Evolutionary conservation across 768 basidiomycete genomes (phyloP), one percentile per base, ranked within the genome.

Genomic region (Hypholoma fasciculare): DNA sequence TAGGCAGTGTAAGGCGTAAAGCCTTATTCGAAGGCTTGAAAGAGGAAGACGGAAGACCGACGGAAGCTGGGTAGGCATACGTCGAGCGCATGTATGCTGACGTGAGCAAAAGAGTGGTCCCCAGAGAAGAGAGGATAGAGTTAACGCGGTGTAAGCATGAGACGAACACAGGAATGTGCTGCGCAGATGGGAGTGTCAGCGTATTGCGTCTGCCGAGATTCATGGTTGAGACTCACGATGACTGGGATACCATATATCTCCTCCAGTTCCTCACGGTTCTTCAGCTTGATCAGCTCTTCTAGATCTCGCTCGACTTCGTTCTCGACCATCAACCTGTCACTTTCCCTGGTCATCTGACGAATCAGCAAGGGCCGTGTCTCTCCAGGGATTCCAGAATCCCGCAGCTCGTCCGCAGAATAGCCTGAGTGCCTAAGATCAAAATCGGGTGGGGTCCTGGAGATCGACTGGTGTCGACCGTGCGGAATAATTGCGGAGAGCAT

Each of bases 141-240:
- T 91, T 90, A 59, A 92, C 72, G 54, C 91, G 83, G 67, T 92
- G 89, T 53, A 94, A 76, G 65, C 86, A 88, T 7, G 87, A 83
- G 17, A 94, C 80, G 67, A 93, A 89, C 2, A 90, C 85, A 0
- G 92, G 92, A 30, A 94, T 90, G 60, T 79, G 79, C 90, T 90
- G 65, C 19, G 19, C n/a, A 43, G 39, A 56, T 30, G 38, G 37
- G 49, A 12, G 7, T 16, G 17, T 44, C 57, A 57, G 60, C 63
- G 19, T n/a, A 43, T 60, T n/a, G 54, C 39, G 9, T 30, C 44
- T 49, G 47, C 39, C 34, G 50, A 56, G 43, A 51, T 6, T 12
- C 36, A n/a, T 46, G 44, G 48, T 12, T 19, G 52, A 49, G 42
- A 85, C 88, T 62, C 70, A 92, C 90, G 47, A 94, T 85, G 39